Evolutionary conservation across 1,284 basidiomycete species (phyloP), one percentile per base, ranked within the genome.

Genomic region (Erythrobasidium hasegawianum): DNA sequence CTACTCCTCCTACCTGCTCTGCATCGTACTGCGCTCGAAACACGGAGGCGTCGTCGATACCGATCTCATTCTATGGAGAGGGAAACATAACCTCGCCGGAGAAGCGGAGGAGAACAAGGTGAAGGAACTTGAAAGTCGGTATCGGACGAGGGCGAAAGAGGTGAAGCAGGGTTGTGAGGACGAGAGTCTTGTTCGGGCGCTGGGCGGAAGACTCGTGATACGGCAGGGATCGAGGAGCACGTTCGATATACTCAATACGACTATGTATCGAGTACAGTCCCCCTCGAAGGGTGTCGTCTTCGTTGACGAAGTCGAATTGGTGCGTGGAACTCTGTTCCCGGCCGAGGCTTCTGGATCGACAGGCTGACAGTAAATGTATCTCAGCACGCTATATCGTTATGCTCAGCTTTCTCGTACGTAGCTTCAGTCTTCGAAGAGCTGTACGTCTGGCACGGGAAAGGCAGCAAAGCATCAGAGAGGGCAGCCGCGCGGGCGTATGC

Each of bases 381-480:
- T 8, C 43, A 47, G 57, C 61, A 57, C 20, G 70, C 74, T 13
- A 59, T 68, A n/a, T 71, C 68, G 47, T 68, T 75, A 4, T 74
- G 72, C 70, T 75, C 74, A 1, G 69, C 64, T 18, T 69, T 70
- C 60, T 72, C 71, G 50, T 73, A 68, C 22, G 70, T 75, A 18
- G 69, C 61, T 11, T 70, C 68, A 1, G 49, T 72, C 7, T 59
- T 70, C 9, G 67, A 70, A n/a, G 62, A 69, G 4, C 52, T 71
- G 1, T 71, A 73, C 59, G 70, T 75, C 10, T 75, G 74, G 74
- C 72, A 75, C 53, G 74, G 74, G 16, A 41, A 59, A 10, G 74
- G 74, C 53, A 65, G 71, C 4, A 40, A 68, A 4, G 22, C 43
- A 13, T 54, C 60, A n/a, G 70, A 71, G 27, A 68, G 73, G n/a